These are phyloP conservation scores for Barbarea vulgaris DNA, from an alignment of 345 rosid species.

Conservation along the genomic window DNA sequence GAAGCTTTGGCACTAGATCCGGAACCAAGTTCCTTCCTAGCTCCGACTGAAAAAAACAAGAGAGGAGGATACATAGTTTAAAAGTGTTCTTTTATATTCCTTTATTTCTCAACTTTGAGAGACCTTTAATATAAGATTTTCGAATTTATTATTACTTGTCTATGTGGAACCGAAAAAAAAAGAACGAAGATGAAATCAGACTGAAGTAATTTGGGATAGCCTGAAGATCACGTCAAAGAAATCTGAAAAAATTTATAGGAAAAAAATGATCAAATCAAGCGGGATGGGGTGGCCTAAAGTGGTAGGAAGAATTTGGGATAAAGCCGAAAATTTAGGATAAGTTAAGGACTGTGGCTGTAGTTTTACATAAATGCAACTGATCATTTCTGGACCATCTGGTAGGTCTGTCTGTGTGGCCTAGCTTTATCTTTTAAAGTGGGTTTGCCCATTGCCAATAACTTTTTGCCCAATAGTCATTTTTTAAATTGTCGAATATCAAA, in stretches of 20 bases:
- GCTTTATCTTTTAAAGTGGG: neutral
- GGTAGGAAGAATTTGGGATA: neutral
- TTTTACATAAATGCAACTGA: neutral
- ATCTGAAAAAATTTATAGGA: neutral
- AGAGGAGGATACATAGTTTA: neutral
- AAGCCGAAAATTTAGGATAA: neutral
- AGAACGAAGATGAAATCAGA: neutral
- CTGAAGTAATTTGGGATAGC: neutral
- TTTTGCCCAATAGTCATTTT: neutral
- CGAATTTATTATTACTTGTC: neutral
- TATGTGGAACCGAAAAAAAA: neutral
- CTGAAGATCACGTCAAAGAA: neutral
- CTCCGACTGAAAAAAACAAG: constrained; percentile 48
- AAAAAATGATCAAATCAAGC: neutral
- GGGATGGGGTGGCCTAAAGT: neutral
- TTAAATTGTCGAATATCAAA: neutral
- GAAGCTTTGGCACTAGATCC: constrained; percentile 61
- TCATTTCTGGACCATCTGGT: neutral
- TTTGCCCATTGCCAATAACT: neutral
- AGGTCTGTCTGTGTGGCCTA: neutral
- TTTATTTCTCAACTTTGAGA: constrained; percentile 21
- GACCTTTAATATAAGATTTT: constrained; percentile 20
- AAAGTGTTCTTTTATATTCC: neutral
- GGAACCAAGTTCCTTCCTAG: constrained; percentile 78
- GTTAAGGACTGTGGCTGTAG: neutral